phyloP scores from a whole-genome alignment of 2,329 filamentous ascomycete genomes.

The Arthrobotrys pseudoclavata region DNA sequence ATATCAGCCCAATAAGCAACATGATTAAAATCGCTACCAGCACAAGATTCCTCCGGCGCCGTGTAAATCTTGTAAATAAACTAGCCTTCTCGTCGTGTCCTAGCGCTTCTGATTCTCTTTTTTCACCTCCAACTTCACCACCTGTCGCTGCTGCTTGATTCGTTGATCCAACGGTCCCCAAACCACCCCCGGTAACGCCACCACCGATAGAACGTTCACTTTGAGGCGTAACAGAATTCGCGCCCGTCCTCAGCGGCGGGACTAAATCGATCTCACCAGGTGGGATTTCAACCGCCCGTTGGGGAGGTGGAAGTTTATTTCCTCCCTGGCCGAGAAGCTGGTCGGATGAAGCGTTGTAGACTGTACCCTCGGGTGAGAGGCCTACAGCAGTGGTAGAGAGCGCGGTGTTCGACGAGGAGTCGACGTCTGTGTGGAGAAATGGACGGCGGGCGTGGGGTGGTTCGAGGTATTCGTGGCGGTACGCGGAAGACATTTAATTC shows the following conservation, averaged over 20 bases:
- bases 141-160: neutral
- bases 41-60: conserved; percentile 47
- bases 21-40: conserved; percentile 35
- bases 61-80: conserved; percentile 51
- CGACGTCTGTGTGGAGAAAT: conserved; percentile 51
- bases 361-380: conserved; percentile 38
- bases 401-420: conserved; percentile 28
- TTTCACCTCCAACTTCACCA: neutral
- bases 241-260: conserved; percentile 13
- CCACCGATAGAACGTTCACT: conserved; percentile 4
- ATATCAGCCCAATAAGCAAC: conserved; percentile 41
- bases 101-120: conserved; percentile 1
- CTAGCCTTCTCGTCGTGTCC: conserved; percentile 49
- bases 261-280: conserved; percentile 35
- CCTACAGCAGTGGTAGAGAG: conserved; percentile 42
- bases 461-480: conserved; percentile 55
- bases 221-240: conserved; percentile 4
- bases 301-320: conserved; percentile 29
- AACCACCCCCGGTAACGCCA: neutral
- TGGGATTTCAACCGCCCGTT: conserved; percentile 47
- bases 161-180: neutral
- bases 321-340: conserved; percentile 27
- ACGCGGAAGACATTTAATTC: conserved; percentile 59
- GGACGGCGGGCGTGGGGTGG: conserved; percentile 56
- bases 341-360: conserved; percentile 49